phyloP scores from a whole-genome alignment of 1,284 basidiomycete species.

The Cutaneotrichosporon dermatis region DNA sequence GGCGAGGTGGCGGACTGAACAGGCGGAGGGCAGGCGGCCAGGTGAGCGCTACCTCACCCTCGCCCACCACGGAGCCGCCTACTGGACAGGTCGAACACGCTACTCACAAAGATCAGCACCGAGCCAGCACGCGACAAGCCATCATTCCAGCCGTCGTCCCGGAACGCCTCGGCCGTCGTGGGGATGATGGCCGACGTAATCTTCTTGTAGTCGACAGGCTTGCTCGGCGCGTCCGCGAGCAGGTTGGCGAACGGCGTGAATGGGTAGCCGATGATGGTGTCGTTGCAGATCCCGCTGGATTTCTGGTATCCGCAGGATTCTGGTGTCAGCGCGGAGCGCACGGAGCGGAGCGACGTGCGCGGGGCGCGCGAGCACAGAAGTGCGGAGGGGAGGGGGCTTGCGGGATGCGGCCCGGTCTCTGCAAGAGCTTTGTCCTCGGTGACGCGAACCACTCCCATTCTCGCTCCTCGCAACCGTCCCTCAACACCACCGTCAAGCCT shows the following conservation, averaged over 20 bases:
- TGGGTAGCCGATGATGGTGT: slow-evolving; percentile 40
- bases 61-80: too few species aligned
- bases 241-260: slow-evolving; percentile 41
- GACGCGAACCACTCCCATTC: too few species aligned
- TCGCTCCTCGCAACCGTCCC: too few species aligned
- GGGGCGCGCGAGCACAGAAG: too few species aligned
- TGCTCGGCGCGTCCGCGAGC: slow-evolving; percentile 38
- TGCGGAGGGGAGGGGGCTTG: too few species aligned
- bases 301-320: slow-evolving; percentile 43
- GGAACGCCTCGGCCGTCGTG: slow-evolving; percentile 26
- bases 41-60: too few species aligned
- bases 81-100: too few species aligned
- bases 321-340: slow-evolving; percentile 6
- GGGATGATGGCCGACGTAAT: slow-evolving; percentile 32
- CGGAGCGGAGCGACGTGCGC: neutral
- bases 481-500: too few species aligned
- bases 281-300: slow-evolving; percentile 42
- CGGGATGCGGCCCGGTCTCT: too few species aligned
- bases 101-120: slow-evolving; percentile 40
- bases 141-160: slow-evolving; percentile 36
- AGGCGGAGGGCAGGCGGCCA: too few species aligned
- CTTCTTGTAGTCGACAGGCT: slow-evolving; percentile 31
- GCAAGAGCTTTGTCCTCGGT: too few species aligned
- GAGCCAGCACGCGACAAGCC: slow-evolving; percentile 32
- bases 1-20: too few species aligned